Conservation (phyloP, 305 asterid genomes). For the Plantago coronopus region DNA sequence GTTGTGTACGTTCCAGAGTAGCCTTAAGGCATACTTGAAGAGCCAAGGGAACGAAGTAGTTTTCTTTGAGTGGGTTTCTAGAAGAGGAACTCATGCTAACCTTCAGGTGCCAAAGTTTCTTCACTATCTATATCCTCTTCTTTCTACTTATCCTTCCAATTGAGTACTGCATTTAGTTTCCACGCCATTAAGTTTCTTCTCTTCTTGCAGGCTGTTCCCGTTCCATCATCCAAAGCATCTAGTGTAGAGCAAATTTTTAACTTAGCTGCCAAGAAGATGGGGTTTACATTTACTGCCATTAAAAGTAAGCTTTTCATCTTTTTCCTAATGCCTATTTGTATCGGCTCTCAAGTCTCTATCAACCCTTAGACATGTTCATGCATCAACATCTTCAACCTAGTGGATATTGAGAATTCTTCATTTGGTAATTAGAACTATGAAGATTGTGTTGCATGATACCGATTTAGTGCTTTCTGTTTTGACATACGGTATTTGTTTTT, state of each 20-base stretch:
- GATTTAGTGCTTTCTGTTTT: not conserved
- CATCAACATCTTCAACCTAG: not conserved
- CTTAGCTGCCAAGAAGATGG: slow-evolving; percentile 87
- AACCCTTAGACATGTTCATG: not conserved
- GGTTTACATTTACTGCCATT: slow-evolving; percentile 57
- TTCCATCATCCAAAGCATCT: slow-evolving; percentile 69
- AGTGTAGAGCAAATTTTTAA: slow-evolving; percentile 67
- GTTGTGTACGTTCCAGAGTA: slow-evolving; percentile 45
- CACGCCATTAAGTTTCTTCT: not conserved
- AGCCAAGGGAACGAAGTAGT: slow-evolving; percentile 71
- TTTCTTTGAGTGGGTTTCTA: slow-evolving; percentile 89
- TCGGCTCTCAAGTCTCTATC: not conserved
- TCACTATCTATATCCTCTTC: not conserved
- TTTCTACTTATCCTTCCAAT: not conserved
- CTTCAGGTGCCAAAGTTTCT: slow-evolving; percentile 60
- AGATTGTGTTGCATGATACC: not conserved
- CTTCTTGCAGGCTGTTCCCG: slow-evolving; percentile 68
- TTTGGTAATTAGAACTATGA: not conserved
- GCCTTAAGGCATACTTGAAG: slow-evolving; percentile 73
- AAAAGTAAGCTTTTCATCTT: slow-evolving; percentile 43
- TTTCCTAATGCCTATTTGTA: not conserved
- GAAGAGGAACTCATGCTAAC: slow-evolving; percentile 84
- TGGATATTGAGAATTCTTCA: not conserved
- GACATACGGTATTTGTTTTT: not conserved
- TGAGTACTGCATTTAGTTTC: not conserved